Base-by-base conservation (phyloP, 2,329 filamentous ascomycete genomes). In the Rasamsonia emersonii region DNA sequence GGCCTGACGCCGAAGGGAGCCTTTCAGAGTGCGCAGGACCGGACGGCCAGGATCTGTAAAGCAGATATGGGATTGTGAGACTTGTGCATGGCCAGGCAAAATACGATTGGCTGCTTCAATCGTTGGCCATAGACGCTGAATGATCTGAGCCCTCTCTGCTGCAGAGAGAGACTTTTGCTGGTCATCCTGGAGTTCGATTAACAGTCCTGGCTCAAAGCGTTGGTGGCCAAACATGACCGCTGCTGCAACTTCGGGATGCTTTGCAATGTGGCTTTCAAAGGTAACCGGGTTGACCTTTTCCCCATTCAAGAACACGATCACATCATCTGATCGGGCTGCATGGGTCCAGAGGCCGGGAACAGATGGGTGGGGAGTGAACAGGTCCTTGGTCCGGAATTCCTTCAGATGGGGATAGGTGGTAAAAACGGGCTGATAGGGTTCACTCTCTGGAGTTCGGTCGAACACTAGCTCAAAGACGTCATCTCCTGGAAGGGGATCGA, bases 1-100 rank as follows among this genome's bases (percentile, higher is more conserved):
- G 14, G 17, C 24, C 4, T 9, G 10, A 5, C 31, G 31, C 28
- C 18, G 24, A 13, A 33, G 15, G 1, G 31, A 28, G 7, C 31
- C 31, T 5, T 33, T 33, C 2, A 28, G 10, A 2, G 31, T 28
- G 4, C 31, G 20, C 8, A 17, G 18, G 13, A 33, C 14, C 3
- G 31, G 31, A 8, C 18, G 20, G 4, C 23, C 17, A 17, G 16
- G 11, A 11, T 33, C 31, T 11, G 24, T 33, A 3, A 33, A 33
- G 8, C 17, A 11, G 9, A 32, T 32, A 32, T 32, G 30, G 6
- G 24, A 32, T 21, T 18, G 30, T 14, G 30, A 32, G 19, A 32
- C 13, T 7, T 28, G 24, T 3, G 31, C 31, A 9, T 33, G 23
- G 13, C 24, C 24, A 6, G 31, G 31, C 3, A 18, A 18, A 18